Percentiles rank a stretch among this genome's conserved stretches.
Conservation (phyloP, 345 rosid species). For the Lepidium sativum region DNA sequence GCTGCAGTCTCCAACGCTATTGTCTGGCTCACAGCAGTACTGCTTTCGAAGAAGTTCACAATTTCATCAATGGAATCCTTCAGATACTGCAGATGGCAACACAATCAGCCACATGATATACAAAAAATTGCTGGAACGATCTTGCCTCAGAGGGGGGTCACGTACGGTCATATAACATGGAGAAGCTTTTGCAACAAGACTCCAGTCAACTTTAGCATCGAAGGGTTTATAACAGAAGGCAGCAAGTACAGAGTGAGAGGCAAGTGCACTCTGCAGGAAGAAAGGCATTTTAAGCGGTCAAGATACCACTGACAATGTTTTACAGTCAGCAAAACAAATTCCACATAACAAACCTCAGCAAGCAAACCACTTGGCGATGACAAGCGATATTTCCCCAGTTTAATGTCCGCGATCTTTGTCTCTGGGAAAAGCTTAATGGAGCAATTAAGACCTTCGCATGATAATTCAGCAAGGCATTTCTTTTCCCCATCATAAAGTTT, state of each 20-base stretch:
- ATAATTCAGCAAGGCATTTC: slow-evolving; percentile 76
- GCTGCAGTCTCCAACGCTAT: slow-evolving; percentile 97
- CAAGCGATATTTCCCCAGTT: slow-evolving; percentile 76
- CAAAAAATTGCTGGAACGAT: background rate
- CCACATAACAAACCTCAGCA: slow-evolving; percentile 59
- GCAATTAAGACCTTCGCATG: slow-evolving; percentile 76
- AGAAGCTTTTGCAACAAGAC: slow-evolving; percentile 89
- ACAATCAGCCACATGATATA: slow-evolving; percentile 5
- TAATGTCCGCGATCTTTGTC: slow-evolving; percentile 75
- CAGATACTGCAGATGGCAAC: slow-evolving; percentile 52
- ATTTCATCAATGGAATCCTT: slow-evolving; percentile 77
- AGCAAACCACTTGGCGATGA: slow-evolving; percentile 91
- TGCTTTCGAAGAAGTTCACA: slow-evolving; percentile 75
- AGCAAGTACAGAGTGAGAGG: slow-evolving; percentile 65
- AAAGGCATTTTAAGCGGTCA: background rate
- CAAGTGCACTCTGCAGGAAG: slow-evolving; percentile 77
- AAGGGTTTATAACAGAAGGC: slow-evolving; percentile 88
- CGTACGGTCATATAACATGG: slow-evolving; percentile 94
- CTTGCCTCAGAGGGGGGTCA: slow-evolving; percentile 11
- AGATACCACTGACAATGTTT: slow-evolving; percentile 8
- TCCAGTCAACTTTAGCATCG: slow-evolving; percentile 95
- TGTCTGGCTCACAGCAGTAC: slow-evolving; percentile 71
- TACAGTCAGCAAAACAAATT: slow-evolving; percentile 3
- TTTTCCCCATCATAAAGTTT: slow-evolving; percentile 65
- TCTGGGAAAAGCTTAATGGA: slow-evolving; percentile 83